Conservation (phyloP, 2,329 filamentous ascomycete genomes). For the Trichoderma sp. region DNA sequence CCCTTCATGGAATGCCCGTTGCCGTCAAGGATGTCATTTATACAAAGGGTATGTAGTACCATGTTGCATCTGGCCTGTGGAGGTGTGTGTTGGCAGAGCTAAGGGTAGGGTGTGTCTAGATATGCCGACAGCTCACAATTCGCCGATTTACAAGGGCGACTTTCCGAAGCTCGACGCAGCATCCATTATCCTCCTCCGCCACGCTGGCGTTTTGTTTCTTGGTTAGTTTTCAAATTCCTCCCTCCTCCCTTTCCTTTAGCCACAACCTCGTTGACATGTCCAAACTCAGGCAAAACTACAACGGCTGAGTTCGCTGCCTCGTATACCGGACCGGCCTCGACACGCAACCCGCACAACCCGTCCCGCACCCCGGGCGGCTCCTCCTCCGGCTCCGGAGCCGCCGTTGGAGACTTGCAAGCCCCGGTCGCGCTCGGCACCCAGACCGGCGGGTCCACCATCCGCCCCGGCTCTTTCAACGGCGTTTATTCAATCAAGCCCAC, state of each 20-base stretch:
- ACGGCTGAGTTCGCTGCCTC: slow-evolving; percentile 65
- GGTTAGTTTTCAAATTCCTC: slow-evolving; percentile 24
- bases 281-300: slow-evolving; percentile 37
- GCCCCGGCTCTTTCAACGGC: slow-evolving; percentile 64
- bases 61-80: background rate
- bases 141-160: slow-evolving; percentile 50
- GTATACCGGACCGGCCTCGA: slow-evolving; percentile 51
- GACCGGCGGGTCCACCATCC: slow-evolving; percentile 62
- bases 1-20: slow-evolving; percentile 57
- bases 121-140: slow-evolving; percentile 58
- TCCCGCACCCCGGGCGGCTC: slow-evolving; percentile 66
- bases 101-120: slow-evolving; percentile 33
- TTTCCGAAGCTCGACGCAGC: slow-evolving; percentile 51
- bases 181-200: slow-evolving; percentile 49
- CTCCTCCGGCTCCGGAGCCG: slow-evolving; percentile 64
- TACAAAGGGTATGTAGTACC: slow-evolving; percentile 46
- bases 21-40: slow-evolving; percentile 60
- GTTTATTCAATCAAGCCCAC: slow-evolving; percentile 66
- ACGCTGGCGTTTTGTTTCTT: slow-evolving; percentile 56
- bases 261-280: background rate
- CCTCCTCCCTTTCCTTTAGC: background rate
- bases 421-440: slow-evolving; percentile 63
- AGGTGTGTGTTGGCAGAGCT: background rate
- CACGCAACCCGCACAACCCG: slow-evolving; percentile 63
- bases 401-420: slow-evolving; percentile 63